Evolutionary conservation across 257 asterid species (phyloP), one percentile per base, ranked within the genome.

Genomic region (Primulina eburnea): DNA sequence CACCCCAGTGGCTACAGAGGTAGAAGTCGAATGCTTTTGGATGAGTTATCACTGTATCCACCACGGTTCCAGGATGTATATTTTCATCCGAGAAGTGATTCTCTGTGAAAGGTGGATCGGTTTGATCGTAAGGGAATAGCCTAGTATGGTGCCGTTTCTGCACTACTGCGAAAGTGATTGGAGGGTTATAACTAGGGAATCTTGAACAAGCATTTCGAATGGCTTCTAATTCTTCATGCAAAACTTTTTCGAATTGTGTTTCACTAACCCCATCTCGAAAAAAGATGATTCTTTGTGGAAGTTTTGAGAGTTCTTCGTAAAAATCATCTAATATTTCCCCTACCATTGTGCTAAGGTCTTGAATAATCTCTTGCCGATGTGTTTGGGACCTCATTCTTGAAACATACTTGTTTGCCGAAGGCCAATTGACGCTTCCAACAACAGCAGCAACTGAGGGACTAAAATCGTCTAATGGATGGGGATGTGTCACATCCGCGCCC

Each of bases 401-500:
- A 4, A 85, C 87, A 7, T 94, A 94, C 68, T 85, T 89, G 78
- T 90, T 94, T 5, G 99, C 88, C 0, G 88, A 88, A 0, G 99
- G 99, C 99, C 99, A 94, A 57, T 94, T 90, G 8, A 94, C 82
- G 57, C 92, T 94, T 0, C 99, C 99, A 6, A 94, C 99, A 0
- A 94, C 96, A 1, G 99, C 99, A 12, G 99, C 97, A 17, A 94
- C 81, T 0, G 99, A 94, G 16, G 99, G 99, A 62, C 96, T 94
- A 63, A 7, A 78, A 77, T 94, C 99, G 37, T 94, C 99, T 10
- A 85, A 67, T 0, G 99, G 99, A 76, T 94, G 99, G 4, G 99
- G 99, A 69, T 94, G 99, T 0, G 99, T 91, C 4, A 94, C 99
- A 53, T 94, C 99, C 0, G 99, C 99, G 0, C 99, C 99, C 97